Conservation (phyloP, 179 eudicot genomes). For the Amaranthus tricolor region DNA sequence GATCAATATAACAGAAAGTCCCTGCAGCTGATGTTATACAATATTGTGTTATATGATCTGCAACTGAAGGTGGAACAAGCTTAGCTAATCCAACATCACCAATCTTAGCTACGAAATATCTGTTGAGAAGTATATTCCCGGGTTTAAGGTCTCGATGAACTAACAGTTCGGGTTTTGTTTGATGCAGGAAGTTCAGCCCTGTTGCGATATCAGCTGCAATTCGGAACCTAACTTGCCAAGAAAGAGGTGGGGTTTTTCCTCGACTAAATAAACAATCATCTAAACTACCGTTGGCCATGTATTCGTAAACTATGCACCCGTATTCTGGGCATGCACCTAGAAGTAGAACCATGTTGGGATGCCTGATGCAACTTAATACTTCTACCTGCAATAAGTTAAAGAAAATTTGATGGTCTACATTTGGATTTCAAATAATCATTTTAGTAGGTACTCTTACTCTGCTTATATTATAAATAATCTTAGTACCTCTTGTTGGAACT, state of each 20-base stretch:
- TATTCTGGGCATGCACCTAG: constrained; percentile 55
- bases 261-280: constrained; percentile 36
- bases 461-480: too few species aligned
- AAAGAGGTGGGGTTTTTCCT: constrained; percentile 37
- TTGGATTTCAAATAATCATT: too few species aligned
- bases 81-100: constrained; percentile 48
- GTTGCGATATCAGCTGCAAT: constrained; percentile 49
- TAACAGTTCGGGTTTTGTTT: constrained; percentile 49
- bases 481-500: constrained; percentile 45
- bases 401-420: background rate
- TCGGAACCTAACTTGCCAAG: constrained; percentile 47
- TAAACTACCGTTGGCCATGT: constrained; percentile 47
- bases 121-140: constrained; percentile 39
- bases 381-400: constrained; percentile 39
- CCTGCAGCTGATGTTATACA: constrained; percentile 46
- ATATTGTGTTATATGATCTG: constrained; percentile 41
- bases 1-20: constrained; percentile 48
- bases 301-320: constrained; percentile 47
- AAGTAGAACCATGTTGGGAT: constrained; percentile 51
- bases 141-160: constrained; percentile 54
- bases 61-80: constrained; percentile 45
- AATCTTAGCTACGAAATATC: constrained; percentile 47
- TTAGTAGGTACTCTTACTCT: too few species aligned
- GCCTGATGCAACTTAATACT: constrained; percentile 49
- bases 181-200: constrained; percentile 48